Conservation (phyloP, 768 basidiomycete species). For the Auriscalpium orientale region DNA sequence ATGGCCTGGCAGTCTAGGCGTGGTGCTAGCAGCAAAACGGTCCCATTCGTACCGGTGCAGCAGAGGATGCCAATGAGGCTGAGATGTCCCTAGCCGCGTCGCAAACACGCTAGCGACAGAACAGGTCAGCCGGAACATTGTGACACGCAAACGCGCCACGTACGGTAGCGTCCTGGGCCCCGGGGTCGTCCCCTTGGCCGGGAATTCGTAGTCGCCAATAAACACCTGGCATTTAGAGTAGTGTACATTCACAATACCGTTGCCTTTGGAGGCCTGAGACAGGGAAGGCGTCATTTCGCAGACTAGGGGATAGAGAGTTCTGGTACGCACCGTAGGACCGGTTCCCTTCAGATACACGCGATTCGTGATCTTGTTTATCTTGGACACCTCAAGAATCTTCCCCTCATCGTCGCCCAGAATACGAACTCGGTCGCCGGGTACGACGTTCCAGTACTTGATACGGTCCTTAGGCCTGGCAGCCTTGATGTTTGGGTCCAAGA, state of each 20-base stretch:
- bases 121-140: background rate
- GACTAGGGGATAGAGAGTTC: background rate
- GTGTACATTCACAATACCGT: slow-evolving; percentile 26
- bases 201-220: slow-evolving; percentile 58
- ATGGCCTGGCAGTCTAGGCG: slow-evolving; percentile 44
- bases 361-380: slow-evolving; percentile 69
- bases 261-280: slow-evolving; percentile 3
- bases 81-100: slow-evolving; percentile 54
- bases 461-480: slow-evolving; percentile 57
- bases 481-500: slow-evolving; percentile 38
- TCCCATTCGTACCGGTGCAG: slow-evolving; percentile 62
- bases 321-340: slow-evolving; percentile 30
- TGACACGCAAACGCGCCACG: slow-evolving; percentile 4
- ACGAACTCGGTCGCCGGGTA: slow-evolving; percentile 76
- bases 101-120: slow-evolving; percentile 60
- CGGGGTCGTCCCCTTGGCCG: slow-evolving; percentile 26
- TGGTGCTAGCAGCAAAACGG: slow-evolving; percentile 60
- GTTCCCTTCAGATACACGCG: slow-evolving; percentile 48
- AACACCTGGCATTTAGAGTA: slow-evolving; percentile 79
- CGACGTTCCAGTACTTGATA: slow-evolving; percentile 83
- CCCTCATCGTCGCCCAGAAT: slow-evolving; percentile 56
- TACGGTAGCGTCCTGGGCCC: slow-evolving; percentile 23
- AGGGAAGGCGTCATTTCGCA: no score
- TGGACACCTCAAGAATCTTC: slow-evolving; percentile 59
- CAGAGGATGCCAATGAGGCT: slow-evolving; percentile 50